phyloP scores from a whole-genome alignment of 2,329 filamentous ascomycete genomes.

The Verticillium albo-atrum region DNA sequence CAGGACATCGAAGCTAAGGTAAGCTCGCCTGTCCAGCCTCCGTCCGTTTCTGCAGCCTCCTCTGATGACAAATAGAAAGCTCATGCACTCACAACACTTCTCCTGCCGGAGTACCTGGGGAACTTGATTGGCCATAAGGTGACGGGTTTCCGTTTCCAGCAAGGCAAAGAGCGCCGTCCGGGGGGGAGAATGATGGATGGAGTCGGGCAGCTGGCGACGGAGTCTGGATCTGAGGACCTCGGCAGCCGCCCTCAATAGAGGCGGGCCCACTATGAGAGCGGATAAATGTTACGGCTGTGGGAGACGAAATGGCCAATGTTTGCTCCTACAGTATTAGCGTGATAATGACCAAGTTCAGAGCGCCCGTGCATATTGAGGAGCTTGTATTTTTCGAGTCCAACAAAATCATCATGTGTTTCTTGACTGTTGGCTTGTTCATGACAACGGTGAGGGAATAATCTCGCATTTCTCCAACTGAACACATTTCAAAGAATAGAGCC shows the following conservation, averaged over 20 bases:
- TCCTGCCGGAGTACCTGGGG: background rate
- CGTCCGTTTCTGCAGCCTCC: background rate
- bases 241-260: background rate
- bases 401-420: background rate
- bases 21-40: background rate
- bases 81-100: background rate
- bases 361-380: no score
- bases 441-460: background rate
- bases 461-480: background rate
- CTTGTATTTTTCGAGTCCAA: background rate
- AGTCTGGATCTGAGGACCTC: background rate
- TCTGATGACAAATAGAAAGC: background rate
- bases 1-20: background rate
- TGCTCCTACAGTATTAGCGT: no score
- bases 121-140: background rate
- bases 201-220: background rate
- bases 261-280: background rate
- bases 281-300: background rate
- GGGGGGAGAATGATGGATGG: background rate
- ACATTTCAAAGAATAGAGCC: background rate
- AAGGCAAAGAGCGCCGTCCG: background rate
- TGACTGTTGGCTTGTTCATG: no score
- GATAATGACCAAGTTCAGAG: no score
- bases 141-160: background rate
- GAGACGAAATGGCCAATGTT: no score